Evolutionary conservation across 495 filamentous ascomycete genomes (phyloP).

Genomic region (Sphaerosporella brunnea): DNA sequence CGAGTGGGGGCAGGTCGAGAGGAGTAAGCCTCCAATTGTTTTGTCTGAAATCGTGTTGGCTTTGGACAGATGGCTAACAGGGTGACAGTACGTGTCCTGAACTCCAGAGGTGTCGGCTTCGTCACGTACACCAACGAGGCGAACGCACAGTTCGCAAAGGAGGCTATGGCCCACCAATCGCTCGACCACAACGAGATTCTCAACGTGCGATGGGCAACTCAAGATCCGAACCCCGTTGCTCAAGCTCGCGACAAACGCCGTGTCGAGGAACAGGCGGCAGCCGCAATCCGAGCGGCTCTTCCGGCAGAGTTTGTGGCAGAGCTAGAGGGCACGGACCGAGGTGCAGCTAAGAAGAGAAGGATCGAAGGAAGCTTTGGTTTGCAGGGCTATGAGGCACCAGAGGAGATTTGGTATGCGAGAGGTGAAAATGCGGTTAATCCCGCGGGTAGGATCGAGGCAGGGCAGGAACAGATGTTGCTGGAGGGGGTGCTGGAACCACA

Average conservation of each 20-base stretch:
- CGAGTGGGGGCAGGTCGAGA: conserved; percentile 84
- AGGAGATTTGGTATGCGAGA: conserved; percentile 81
- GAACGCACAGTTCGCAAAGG: conserved; percentile 77
- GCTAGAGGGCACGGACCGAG: conserved; percentile 77
- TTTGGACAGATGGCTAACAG: no score
- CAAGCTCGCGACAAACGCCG: conserved; percentile 78
- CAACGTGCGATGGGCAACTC: conserved; percentile 94
- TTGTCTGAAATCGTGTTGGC: no score
- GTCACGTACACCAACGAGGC: conserved; percentile 75
- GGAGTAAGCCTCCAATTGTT: conserved; percentile 36
- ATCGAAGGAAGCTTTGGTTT: conserved; percentile 81
- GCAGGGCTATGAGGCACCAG: conserved; percentile 81
- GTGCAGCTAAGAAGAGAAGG: conserved; percentile 69
- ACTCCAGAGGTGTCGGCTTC: conserved; percentile 74
- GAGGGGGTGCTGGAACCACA: conserved; percentile 30
- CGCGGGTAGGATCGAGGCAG: conserved; percentile 33
- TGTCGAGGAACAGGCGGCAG: conserved; percentile 95
- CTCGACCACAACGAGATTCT: conserved; percentile 79
- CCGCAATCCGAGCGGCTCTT: conserved; percentile 78
- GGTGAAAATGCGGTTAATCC: conserved; percentile 42
- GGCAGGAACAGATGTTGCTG: conserved; percentile 35
- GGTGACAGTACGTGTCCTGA: conserved; percentile 54
- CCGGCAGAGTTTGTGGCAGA: conserved; percentile 84
- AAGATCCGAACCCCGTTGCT: conserved; percentile 87
- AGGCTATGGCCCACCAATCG: conserved; percentile 76